phyloP scores from a whole-genome alignment of 1,284 basidiomycete genomes.

The Rhodotorula mucilaginosa region DNA sequence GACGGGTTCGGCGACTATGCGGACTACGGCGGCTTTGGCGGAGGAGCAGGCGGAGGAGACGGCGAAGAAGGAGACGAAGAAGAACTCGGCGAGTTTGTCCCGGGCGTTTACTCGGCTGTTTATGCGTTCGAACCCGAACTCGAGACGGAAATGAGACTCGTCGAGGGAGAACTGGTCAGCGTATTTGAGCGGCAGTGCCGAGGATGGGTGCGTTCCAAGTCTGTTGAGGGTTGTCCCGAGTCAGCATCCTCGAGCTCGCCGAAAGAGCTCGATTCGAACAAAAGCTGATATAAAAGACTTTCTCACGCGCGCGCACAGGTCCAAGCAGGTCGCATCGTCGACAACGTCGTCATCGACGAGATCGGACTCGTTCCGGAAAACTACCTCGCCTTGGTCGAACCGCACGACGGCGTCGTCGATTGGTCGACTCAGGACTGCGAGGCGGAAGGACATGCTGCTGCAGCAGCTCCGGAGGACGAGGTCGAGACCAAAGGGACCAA shows the following conservation, averaged over 20 bases:
- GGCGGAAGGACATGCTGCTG: neutral
- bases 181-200: conserved; percentile 36
- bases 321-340: conserved; percentile 32
- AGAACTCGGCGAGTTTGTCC: conserved; percentile 34
- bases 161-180: conserved; percentile 34
- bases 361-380: conserved; percentile 39
- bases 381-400: conserved; percentile 29
- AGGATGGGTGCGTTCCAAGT: conserved; percentile 30
- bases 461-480: neutral
- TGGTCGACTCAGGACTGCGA: neutral
- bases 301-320: conserved; percentile 14
- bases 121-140: conserved; percentile 39
- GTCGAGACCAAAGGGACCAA: neutral
- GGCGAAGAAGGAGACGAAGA: conserved; percentile 3
- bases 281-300: neutral
- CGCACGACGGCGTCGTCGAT: conserved; percentile 4
- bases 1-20: conserved; percentile 1
- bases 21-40: neutral
- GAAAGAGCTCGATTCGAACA: no score
- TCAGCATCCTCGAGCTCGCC: no score
- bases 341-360: conserved; percentile 23
- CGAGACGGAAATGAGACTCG: conserved; percentile 38
- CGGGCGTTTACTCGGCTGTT: conserved; percentile 35
- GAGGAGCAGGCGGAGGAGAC: no score
- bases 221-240: neutral